phyloP scores from a whole-genome alignment of 2,329 filamentous ascomycete species.

The Eurotiales sp. region DNA sequence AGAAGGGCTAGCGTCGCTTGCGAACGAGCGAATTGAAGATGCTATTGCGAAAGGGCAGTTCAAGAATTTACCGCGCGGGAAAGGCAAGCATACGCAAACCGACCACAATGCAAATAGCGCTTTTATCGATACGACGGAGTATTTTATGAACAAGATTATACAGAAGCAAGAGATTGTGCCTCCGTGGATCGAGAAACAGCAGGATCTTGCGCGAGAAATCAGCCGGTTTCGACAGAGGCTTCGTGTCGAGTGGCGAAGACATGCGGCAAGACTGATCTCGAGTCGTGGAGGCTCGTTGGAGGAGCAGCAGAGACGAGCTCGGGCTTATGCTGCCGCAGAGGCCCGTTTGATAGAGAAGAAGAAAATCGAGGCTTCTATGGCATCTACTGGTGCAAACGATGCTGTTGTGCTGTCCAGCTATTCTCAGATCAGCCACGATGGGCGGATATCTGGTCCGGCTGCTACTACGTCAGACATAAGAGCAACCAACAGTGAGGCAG shows the following conservation, averaged over 20 bases:
- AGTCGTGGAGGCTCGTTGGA: slow-evolving; percentile 71
- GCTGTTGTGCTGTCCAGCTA: slow-evolving; percentile 3
- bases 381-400: not conserved
- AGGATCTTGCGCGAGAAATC: slow-evolving; percentile 71
- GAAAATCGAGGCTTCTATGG: slow-evolving; percentile 24
- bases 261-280: slow-evolving; percentile 74
- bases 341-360: slow-evolving; percentile 28
- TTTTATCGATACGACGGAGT: slow-evolving; percentile 93
- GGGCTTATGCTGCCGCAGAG: slow-evolving; percentile 73
- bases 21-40: slow-evolving; percentile 89
- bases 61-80: slow-evolving; percentile 74
- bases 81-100: slow-evolving; percentile 64
- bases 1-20: slow-evolving; percentile 73
- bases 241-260: slow-evolving; percentile 77
- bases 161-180: slow-evolving; percentile 93
- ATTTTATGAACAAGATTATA: slow-evolving; percentile 98
- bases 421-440: slow-evolving; percentile 25
- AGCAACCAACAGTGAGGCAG: not conserved
- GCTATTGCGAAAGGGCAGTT: slow-evolving; percentile 91
- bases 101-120: slow-evolving; percentile 80
- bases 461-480: not conserved
- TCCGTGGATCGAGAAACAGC: slow-evolving; percentile 98
- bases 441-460: slow-evolving; percentile 18
- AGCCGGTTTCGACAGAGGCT: slow-evolving; percentile 69
- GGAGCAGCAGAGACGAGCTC: slow-evolving; percentile 67